Evolutionary conservation across 2,329 filamentous ascomycete species (phyloP).

Genomic region (Sporothrix luriei): DNA sequence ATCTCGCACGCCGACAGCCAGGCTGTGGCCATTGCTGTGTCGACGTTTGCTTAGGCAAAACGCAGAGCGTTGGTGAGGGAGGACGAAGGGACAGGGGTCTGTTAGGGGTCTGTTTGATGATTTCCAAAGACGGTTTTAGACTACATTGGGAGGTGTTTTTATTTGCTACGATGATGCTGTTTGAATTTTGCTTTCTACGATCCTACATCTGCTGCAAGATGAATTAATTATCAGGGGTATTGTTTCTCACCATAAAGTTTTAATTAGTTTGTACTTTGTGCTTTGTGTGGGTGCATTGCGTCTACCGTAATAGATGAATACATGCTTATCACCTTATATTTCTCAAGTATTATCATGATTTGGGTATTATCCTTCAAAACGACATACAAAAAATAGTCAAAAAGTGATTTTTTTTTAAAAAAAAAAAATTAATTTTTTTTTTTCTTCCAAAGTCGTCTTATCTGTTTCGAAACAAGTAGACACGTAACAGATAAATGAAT

Average conservation of each 20-base stretch:
- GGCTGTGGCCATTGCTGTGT: slow-evolving; percentile 90
- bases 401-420: no score
- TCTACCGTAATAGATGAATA: background rate
- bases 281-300: background rate
- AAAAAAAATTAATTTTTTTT: no score
- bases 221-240: background rate
- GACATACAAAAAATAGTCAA: no score
- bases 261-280: slow-evolving; percentile 4
- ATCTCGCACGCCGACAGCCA: slow-evolving; percentile 96
- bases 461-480: no score
- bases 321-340: background rate
- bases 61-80: background rate
- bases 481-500: no score
- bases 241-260: slow-evolving; percentile 11
- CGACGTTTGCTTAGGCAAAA: slow-evolving; percentile 62
- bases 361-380: no score
- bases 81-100: no score
- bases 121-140: slow-evolving; percentile 15
- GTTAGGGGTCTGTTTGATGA: background rate
- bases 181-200: background rate
- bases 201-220: background rate
- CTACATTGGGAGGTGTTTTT: slow-evolving; percentile 24
- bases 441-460: no score
- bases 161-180: slow-evolving; percentile 18
- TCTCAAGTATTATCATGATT: no score